Conservation (phyloP, 2,329 filamentous ascomycete genomes). For the Rhynchosporium secalis region DNA sequence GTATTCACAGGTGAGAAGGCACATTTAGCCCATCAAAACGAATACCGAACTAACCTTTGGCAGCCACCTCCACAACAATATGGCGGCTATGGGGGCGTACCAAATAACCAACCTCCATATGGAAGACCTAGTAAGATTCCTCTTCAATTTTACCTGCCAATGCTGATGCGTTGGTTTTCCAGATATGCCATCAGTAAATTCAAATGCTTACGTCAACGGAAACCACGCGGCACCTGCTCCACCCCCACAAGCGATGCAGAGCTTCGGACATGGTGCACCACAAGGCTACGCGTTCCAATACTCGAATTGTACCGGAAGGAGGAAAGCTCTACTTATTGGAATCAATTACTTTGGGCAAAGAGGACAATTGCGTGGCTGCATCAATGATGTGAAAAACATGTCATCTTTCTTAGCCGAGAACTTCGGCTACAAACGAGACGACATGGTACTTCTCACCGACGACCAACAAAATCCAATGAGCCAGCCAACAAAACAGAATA, state of each 20-base stretch:
- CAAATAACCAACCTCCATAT: conserved; percentile 46
- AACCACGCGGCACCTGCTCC: conserved; percentile 54
- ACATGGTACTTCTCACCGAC: conserved; percentile 96
- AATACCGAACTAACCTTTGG: conserved; percentile 12
- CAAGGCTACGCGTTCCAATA: conserved; percentile 84
- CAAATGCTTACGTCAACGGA: conserved; percentile 57
- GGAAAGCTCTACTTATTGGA: conserved; percentile 88
- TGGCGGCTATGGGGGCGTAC: conserved; percentile 43
- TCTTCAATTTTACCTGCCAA: not conserved
- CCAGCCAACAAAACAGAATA: conserved; percentile 94
- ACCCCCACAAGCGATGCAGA: conserved; percentile 64
- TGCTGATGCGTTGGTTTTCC: conserved; percentile 14
- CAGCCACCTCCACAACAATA: conserved; percentile 51
- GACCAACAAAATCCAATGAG: conserved; percentile 98
- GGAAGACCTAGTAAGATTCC: conserved; percentile 48
- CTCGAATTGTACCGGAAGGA: conserved; percentile 82
- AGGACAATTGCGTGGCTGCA: conserved; percentile 87
- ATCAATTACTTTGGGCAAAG: conserved; percentile 97
- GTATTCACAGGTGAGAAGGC: conserved; percentile 36
- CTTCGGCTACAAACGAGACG: conserved; percentile 90
- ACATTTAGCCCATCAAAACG: not conserved
- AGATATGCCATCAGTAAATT: conserved; percentile 47
- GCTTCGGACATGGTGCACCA: conserved; percentile 79
- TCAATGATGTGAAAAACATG: conserved; percentile 98
- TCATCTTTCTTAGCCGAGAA: conserved; percentile 84